phyloP scores from a whole-genome alignment of 495 filamentous ascomycete species.

The Friedmanniomyces simplex region DNA sequence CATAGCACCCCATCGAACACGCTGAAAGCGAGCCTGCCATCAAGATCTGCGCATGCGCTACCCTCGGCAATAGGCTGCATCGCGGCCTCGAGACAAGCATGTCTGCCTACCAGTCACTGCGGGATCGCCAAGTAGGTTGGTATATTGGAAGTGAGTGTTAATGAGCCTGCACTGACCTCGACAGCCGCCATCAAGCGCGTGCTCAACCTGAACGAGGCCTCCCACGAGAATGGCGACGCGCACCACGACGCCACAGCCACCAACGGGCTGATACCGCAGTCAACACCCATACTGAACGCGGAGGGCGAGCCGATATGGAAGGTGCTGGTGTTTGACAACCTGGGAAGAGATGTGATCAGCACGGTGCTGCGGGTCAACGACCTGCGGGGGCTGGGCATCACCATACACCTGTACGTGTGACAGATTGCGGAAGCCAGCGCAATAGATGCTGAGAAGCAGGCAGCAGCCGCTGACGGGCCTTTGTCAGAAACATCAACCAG shows the following conservation, averaged over 20 bases:
- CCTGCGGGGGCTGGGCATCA: slow-evolving; percentile 83
- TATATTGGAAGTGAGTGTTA: slow-evolving; percentile 25
- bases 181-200: slow-evolving; percentile 90
- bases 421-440: not conserved
- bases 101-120: slow-evolving; percentile 63
- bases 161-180: slow-evolving; percentile 19
- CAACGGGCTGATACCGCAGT: slow-evolving; percentile 54
- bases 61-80: slow-evolving; percentile 5
- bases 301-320: slow-evolving; percentile 81
- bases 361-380: slow-evolving; percentile 91
- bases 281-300: slow-evolving; percentile 72
- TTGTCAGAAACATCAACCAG: slow-evolving; percentile 62
- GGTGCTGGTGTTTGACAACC: slow-evolving; percentile 56
- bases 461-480: slow-evolving; percentile 20
- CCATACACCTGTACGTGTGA: slow-evolving; percentile 73
- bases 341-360: slow-evolving; percentile 74
- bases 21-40: too few species aligned
- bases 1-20: too few species aligned
- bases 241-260: slow-evolving; percentile 44
- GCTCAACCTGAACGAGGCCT: slow-evolving; percentile 79
- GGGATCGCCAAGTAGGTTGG: slow-evolving; percentile 94
- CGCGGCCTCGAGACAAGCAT: slow-evolving; percentile 38
- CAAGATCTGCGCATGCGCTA: not conserved
- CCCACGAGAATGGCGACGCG: slow-evolving; percentile 44
- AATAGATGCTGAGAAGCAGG: slow-evolving; percentile 15